phyloP scores from a whole-genome alignment of 1,284 basidiomycete species.

The Ceratobasidium sp. region DNA sequence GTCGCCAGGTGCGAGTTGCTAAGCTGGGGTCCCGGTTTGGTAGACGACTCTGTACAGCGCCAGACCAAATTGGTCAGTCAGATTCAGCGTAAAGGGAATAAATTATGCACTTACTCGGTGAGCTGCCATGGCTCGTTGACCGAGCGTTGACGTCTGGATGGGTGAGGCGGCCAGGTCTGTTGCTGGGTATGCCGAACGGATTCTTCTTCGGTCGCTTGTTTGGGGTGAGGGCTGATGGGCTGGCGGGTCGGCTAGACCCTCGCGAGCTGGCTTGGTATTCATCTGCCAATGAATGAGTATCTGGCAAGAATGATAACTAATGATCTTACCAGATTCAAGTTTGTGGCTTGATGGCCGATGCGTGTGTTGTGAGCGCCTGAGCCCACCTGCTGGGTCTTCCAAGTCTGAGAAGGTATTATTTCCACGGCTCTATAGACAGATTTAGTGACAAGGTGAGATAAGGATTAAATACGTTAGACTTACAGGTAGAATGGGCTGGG shows the following conservation, averaged over 20 bases:
- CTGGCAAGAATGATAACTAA: neutral
- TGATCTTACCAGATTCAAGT: constrained; percentile 11
- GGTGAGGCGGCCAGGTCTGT: neutral
- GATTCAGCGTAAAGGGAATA: neutral
- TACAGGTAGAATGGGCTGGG: too few relatives aligned
- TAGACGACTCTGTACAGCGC: neutral
- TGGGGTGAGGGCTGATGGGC: neutral
- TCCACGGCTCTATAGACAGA: neutral
- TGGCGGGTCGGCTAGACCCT: constrained; percentile 6
- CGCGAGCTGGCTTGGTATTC: constrained; percentile 16
- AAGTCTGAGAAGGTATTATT: neutral
- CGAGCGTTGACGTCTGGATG: neutral
- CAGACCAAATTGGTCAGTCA: neutral
- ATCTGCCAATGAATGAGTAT: constrained; percentile 2
- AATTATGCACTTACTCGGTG: constrained; percentile 14
- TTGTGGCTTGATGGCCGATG: constrained; percentile 8
- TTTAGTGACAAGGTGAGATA: too few relatives aligned
- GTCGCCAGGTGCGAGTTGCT: constrained; percentile 2
- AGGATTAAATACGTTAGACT: too few relatives aligned
- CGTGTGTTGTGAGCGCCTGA: neutral
- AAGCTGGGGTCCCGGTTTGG: neutral
- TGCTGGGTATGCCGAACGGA: neutral
- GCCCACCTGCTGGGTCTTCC: neutral
- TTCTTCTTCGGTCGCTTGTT: neutral
- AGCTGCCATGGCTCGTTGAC: neutral